Evolutionary conservation across 1,139 yeast genomes (phyloP).

Genomic region (Taphrina flavorubra): DNA sequence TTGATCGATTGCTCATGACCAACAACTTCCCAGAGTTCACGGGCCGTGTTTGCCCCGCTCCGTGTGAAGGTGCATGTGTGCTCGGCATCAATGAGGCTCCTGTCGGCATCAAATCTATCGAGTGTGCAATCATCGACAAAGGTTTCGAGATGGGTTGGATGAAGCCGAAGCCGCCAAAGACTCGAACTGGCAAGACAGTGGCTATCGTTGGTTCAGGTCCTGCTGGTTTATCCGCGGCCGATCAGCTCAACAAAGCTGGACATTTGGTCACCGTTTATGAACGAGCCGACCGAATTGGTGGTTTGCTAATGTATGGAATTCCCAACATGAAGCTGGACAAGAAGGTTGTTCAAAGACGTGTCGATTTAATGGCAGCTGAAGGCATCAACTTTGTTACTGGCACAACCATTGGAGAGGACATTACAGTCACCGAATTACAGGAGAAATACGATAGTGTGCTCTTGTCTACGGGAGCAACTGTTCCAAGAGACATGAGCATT

Average conservation of each 20-base stretch:
- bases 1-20: constrained; percentile 90
- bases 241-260: constrained; percentile 95
- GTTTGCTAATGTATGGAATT: constrained; percentile 97
- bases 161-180: constrained; percentile 75
- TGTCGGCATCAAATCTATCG: constrained; percentile 94
- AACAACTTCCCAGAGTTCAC: constrained; percentile 99
- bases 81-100: constrained; percentile 93
- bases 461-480: constrained; percentile 94
- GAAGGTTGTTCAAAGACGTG: constrained; percentile 87
- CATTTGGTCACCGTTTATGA: constrained; percentile 90
- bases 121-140: constrained; percentile 93
- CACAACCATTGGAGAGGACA: constrained; percentile 82
- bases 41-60: constrained; percentile 98
- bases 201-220: constrained; percentile 97
- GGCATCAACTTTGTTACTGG: constrained; percentile 80
- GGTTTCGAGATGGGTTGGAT: constrained; percentile 98
- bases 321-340: constrained; percentile 99
- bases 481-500: constrained; percentile 91
- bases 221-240: constrained; percentile 94
- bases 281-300: constrained; percentile 95
- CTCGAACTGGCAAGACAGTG: constrained; percentile 81
- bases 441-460: constrained; percentile 77
- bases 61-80: constrained; percentile 98
- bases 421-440: constrained; percentile 65
- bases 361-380: constrained; percentile 87